Conservation (phyloP, 768 basidiomycete genomes). For the Obba rivulosa region DNA sequence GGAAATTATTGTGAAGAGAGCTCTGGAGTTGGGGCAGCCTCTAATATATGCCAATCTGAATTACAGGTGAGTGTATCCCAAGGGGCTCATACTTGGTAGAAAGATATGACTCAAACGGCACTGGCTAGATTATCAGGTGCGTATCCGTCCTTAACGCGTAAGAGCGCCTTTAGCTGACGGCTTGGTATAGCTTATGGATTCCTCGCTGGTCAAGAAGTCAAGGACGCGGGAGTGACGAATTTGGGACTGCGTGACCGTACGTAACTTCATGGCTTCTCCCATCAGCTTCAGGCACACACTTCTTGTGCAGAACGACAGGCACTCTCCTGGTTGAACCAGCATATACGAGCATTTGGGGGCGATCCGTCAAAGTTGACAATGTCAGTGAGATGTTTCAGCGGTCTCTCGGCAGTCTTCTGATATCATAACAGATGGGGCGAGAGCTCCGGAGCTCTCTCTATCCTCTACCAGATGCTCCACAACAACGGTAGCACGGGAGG, state of each 20-base stretch:
- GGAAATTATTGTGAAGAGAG: slow-evolving; percentile 34
- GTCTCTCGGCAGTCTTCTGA: neutral
- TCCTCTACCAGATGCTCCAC: slow-evolving; percentile 21
- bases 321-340: slow-evolving; percentile 32
- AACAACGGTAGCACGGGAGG: slow-evolving; percentile 20
- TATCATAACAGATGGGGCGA: slow-evolving; percentile 32
- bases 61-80: slow-evolving; percentile 29
- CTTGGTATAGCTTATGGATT: slow-evolving; percentile 30
- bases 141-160: too few species aligned
- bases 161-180: too few species aligned
- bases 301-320: slow-evolving; percentile 1
- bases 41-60: slow-evolving; percentile 52
- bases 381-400: slow-evolving; percentile 31
- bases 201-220: slow-evolving; percentile 32
- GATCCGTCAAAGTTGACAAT: slow-evolving; percentile 41
- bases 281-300: neutral
- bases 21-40: slow-evolving; percentile 36
- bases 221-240: slow-evolving; percentile 33
- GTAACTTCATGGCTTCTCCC: neutral
- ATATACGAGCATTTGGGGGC: slow-evolving; percentile 36
- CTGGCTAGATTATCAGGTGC: neutral
- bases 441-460: slow-evolving; percentile 33
- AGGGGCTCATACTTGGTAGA: neutral
- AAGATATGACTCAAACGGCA: neutral
- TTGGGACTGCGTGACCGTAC: slow-evolving; percentile 45